A percentile compares a stretch with the other conserved stretches of the same genome.
These are phyloP conservation scores for Pseudozyma sp. DNA, from an alignment of 1,284 basidiomycete genomes.

Conservation along the genomic window DNA sequence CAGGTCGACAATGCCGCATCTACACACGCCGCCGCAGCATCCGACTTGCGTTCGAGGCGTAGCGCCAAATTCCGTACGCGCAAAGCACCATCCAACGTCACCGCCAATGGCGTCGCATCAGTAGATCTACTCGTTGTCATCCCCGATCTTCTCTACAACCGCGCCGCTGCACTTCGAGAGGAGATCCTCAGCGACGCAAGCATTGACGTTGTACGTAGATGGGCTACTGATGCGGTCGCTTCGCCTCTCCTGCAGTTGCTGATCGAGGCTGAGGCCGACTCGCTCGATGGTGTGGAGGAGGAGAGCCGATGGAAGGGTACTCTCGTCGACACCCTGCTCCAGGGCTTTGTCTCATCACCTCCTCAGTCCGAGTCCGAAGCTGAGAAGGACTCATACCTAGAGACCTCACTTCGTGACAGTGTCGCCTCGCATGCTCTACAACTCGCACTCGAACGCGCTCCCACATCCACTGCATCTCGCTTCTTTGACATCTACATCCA, in stretches of 20 bases:
- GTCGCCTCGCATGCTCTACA: slow-evolving; percentile 64
- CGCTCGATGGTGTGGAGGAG: slow-evolving; percentile 30
- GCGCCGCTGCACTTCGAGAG: slow-evolving; percentile 20
- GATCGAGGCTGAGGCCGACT: slow-evolving; percentile 40
- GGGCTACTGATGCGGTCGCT: slow-evolving; percentile 52
- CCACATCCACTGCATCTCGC: slow-evolving; percentile 16
- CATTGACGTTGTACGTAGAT: slow-evolving; percentile 25
- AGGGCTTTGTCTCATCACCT: slow-evolving; percentile 37
- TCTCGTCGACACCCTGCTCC: slow-evolving; percentile 52
- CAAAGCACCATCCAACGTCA: slow-evolving; percentile 31
- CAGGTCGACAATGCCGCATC: slow-evolving; percentile 19
- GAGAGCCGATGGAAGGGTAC: slow-evolving; percentile 25
- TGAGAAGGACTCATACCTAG: slow-evolving; percentile 56
- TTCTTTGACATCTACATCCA: slow-evolving; percentile 61
- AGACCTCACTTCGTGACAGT: slow-evolving; percentile 61
- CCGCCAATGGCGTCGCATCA: neutral
- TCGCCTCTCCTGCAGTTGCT: slow-evolving; percentile 60
- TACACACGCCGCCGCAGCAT: slow-evolving; percentile 9
- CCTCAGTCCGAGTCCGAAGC: neutral
- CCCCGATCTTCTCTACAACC: slow-evolving; percentile 30
- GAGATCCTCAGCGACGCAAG: slow-evolving; percentile 20
- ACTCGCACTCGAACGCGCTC: slow-evolving; percentile 31
- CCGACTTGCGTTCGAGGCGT: slow-evolving; percentile 49
- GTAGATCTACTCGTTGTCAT: slow-evolving; percentile 30
- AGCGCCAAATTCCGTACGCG: slow-evolving; percentile 63